Conservation (phyloP, 169 alveolate species). For the Plasmodium falciparum region DNA sequence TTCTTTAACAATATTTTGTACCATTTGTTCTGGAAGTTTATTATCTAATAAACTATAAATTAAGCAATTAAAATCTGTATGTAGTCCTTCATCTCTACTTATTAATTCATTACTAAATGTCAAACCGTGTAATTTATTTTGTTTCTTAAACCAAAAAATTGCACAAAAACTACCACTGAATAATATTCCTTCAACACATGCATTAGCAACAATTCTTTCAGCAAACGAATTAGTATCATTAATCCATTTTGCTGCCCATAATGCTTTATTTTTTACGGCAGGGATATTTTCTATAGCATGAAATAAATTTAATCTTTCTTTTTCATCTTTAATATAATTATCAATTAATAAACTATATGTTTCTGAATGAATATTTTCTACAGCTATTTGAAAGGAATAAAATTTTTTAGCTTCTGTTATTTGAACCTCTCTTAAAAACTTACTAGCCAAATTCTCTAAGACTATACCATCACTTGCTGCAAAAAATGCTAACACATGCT, state of each 20-base stretch:
- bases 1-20: conserved; percentile 94
- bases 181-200: conserved; percentile 98
- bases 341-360: conserved; percentile 95
- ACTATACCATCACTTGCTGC: conserved; percentile 99
- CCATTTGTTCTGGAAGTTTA: conserved; percentile 92
- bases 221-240: conserved; percentile 94
- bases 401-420: conserved; percentile 98
- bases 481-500: conserved; percentile 96
- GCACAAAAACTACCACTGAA: conserved; percentile 99
- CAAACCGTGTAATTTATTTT: conserved; percentile 97
- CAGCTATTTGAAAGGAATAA: conserved; percentile 98
- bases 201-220: conserved; percentile 95
- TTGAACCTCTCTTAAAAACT: conserved; percentile 95
- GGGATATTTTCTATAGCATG: conserved; percentile 95
- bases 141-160: conserved; percentile 98
- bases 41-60: conserved; percentile 93
- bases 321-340: conserved; percentile 93
- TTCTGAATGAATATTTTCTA: conserved; percentile 99
- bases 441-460: conserved; percentile 96
- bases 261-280: conserved; percentile 95
- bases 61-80: conserved; percentile 98
- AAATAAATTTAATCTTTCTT: conserved; percentile 94
- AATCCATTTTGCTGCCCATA: conserved; percentile 99
- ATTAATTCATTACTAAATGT: conserved; percentile 97
- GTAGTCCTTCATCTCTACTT: conserved; percentile 99